Conservation (phyloP, 352 stramenopile genomes). For the Phytophthora chlamydospora region DNA sequence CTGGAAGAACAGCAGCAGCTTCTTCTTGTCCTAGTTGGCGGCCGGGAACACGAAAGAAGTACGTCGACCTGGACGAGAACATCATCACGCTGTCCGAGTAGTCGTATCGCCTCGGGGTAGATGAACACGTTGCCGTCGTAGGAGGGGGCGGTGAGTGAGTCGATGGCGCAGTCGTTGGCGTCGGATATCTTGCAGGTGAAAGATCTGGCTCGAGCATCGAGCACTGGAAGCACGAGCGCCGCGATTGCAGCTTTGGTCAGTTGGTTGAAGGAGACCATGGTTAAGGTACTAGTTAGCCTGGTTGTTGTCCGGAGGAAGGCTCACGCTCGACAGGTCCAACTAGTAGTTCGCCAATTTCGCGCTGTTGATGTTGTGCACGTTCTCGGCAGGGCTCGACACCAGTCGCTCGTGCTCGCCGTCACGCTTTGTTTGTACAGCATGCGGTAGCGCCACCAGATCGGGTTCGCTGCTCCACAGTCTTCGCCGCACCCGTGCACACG, state of each 20-base stretch:
- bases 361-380: no score
- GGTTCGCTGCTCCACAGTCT: no score
- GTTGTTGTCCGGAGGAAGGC: no score
- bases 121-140: conserved; percentile 39
- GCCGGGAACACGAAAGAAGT: conserved; percentile 55
- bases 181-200: conserved; percentile 23
- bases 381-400: no score
- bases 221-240: not conserved
- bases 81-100: conserved; percentile 31
- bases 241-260: conserved; percentile 4
- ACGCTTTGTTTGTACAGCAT: no score
- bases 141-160: conserved; percentile 27
- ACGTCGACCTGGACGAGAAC: conserved; percentile 42
- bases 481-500: no score
- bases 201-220: conserved; percentile 3
- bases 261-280: conserved; percentile 11
- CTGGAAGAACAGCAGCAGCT: conserved; percentile 65
- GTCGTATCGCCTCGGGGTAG: conserved; percentile 47
- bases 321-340: no score
- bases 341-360: no score
- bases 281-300: no score
- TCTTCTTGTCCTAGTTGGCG: conserved; percentile 45
- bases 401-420: no score
- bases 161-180: conserved; percentile 29
- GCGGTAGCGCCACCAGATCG: no score